Evolutionary conservation across 176 grass and related monocot genomes (phyloP), one percentile per base, ranked within the genome.

Genomic region (Carex scoparia): DNA sequence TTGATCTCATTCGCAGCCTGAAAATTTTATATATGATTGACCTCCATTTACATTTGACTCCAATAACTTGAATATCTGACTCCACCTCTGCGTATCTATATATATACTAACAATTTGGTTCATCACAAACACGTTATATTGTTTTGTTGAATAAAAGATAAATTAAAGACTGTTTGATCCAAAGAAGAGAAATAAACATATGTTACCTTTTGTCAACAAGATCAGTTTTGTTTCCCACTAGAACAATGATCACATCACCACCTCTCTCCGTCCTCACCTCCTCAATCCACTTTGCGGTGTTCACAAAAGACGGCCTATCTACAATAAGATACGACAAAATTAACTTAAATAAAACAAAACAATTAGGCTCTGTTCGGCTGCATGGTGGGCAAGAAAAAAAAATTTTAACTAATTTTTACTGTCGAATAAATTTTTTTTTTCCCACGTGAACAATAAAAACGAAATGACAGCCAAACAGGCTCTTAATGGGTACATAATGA

Each of bases 181-280:
- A 78, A 49, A 79, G 30, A 82, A 87, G 15, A 61, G 10, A 42
- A 16, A 69, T 5, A n/a, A 69, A 87, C 11, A 33, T 32, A 32
- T 40, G 35, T 33, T 61, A 90, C 88, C 88, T 86, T 66, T 90
- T 90, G 79, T 90, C 88, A 70, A 86, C 85, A 49, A 90, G 80
- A 35, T 90, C 88, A 37, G 88, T 90, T 70, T 90, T 90, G 80
- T 90, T 90, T 18, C 84, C 88, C 62, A 90, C 88, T 46, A 90
- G 62, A 61, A 90, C 88, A 64, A 90, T 90, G 70, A 90, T 90
- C 49, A 90, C 84, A 73, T 90, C 88, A n/a, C 84, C 86, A 15
- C 88, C 84, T 31, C 84, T 84, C 79, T 90, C 84, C 4, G 84
- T 90, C 15, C 88, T 58, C 14, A 90, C 84, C 53, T 90, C 79